Percentiles rank a stretch among this genome's conserved stretches.
Conservation (phyloP, 129 eudicot species). For the Apium graveolens region DNA sequence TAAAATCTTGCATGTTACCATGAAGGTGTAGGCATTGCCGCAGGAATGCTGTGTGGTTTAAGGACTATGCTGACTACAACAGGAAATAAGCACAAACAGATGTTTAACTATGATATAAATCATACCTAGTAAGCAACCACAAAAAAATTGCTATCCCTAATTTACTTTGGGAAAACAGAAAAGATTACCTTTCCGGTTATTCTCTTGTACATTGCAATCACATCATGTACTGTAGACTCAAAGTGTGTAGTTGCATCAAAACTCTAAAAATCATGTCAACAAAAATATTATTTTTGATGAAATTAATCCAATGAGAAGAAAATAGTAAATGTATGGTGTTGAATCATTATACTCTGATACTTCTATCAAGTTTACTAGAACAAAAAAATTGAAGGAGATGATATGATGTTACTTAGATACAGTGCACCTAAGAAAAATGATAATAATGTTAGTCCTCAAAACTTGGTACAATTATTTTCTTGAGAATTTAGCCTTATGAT, state of each 20-base stretch:
- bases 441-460: neutral
- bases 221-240: slow-evolving; percentile 60
- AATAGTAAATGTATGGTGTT: neutral
- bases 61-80: neutral
- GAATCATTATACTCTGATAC: neutral
- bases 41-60: neutral
- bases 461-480: neutral
- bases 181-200: slow-evolving; percentile 60
- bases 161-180: neutral
- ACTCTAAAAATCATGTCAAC: slow-evolving; percentile 30
- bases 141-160: neutral
- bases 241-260: slow-evolving; percentile 67
- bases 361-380: neutral
- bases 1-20: neutral
- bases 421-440: neutral
- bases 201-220: slow-evolving; percentile 49
- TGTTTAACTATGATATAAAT: neutral
- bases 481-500: neutral
- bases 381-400: neutral
- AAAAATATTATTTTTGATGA: neutral
- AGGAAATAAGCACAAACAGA: neutral
- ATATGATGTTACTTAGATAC: neutral
- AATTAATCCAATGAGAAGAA: neutral
- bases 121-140: neutral
- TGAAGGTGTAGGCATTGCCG: neutral